Conservation (phyloP, 2,329 filamentous ascomycete genomes). For the Alternaria panax region DNA sequence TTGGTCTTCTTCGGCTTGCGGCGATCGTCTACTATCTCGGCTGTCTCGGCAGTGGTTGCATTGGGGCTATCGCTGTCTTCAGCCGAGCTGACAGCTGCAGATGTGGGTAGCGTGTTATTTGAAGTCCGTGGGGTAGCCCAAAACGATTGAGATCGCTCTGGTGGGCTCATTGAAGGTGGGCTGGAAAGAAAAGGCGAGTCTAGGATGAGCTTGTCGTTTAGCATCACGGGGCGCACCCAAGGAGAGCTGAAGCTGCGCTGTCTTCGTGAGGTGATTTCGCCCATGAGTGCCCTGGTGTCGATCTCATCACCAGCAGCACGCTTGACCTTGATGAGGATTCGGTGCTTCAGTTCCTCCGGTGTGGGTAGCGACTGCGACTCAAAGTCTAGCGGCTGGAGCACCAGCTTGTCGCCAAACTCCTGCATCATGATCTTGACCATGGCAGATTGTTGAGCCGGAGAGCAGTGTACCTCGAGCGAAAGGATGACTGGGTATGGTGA, state of each 20-base stretch:
- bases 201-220: conserved; percentile 64
- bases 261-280: conserved; percentile 47
- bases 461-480: conserved; percentile 95
- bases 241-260: conserved; percentile 80
- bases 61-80: conserved; percentile 78
- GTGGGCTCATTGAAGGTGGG: conserved; percentile 61
- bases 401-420: conserved; percentile 79
- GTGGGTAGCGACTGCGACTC: conserved; percentile 76
- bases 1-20: conserved; percentile 67
- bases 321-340: conserved; percentile 94
- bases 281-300: conserved; percentile 44
- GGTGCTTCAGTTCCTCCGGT: conserved; percentile 82
- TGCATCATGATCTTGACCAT: conserved; percentile 93
- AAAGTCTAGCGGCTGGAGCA: conserved; percentile 76
- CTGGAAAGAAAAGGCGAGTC: conserved; percentile 60
- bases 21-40: conserved; percentile 63
- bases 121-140: conserved; percentile 62
- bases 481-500: conserved; percentile 92
- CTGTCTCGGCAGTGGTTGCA: conserved; percentile 62
- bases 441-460: conserved; percentile 76
- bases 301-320: conserved; percentile 65
- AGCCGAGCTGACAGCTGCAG: conserved; percentile 63
- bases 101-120: conserved; percentile 63
- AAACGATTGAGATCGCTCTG: conserved; percentile 56
- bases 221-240: conserved; percentile 67